These are phyloP conservation scores for Trichosanthes truncata DNA, from an alignment of 306 rosid species.

Conservation along the genomic window DNA sequence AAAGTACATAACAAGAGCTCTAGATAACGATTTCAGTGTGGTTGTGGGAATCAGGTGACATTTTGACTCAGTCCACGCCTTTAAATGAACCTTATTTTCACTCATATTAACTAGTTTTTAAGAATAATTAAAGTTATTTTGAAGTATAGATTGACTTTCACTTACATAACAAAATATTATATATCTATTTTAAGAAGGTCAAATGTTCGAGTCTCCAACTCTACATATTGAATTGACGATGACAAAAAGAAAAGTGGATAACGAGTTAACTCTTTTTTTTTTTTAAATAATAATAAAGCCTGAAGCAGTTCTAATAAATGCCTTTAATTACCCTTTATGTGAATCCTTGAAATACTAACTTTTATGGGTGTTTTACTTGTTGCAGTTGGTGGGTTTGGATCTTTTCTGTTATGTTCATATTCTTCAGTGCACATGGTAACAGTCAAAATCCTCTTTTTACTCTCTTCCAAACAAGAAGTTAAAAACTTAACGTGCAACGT, in stretches of 20 bases:
- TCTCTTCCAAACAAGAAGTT: not conserved
- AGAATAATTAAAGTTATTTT: too few species aligned
- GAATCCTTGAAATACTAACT: not conserved
- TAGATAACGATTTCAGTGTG: slow-evolving; percentile 48
- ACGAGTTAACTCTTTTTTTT: too few species aligned
- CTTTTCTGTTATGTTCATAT: slow-evolving; percentile 27
- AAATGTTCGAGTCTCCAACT: too few species aligned
- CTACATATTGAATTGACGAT: too few species aligned
- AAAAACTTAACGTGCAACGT: not conserved
- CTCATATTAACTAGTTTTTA: too few species aligned
- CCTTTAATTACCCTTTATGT: not conserved
- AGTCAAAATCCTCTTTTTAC: not conserved
- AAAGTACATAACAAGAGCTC: slow-evolving; percentile 31
- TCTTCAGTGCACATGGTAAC: slow-evolving; percentile 46
- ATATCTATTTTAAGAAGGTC: too few species aligned
- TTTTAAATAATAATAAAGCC: too few species aligned
- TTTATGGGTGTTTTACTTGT: not conserved
- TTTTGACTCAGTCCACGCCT: not conserved
- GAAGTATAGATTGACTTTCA: too few species aligned
- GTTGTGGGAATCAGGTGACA: slow-evolving; percentile 34
- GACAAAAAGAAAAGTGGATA: too few species aligned
- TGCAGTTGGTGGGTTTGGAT: slow-evolving; percentile 72
- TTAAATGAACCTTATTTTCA: not conserved
- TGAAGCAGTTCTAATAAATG: not conserved
- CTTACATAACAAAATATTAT: too few species aligned